phyloP scores from a whole-genome alignment of 2,329 filamentous ascomycete species.

The Aureobasidium sp. region DNA sequence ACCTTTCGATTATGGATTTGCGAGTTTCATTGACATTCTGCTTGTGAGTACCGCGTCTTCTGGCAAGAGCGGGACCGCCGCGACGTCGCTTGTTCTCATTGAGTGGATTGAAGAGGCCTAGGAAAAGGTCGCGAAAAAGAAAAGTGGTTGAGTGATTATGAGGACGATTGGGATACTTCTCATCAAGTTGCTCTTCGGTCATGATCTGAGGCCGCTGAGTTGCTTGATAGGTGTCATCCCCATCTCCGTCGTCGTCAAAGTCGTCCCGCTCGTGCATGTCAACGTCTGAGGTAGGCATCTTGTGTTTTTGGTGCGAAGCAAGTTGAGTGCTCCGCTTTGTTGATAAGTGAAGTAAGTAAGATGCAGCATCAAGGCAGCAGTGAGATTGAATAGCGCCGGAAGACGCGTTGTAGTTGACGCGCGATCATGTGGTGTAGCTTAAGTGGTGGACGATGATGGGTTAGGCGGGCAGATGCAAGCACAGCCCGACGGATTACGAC shows the following conservation, averaged over 20 bases:
- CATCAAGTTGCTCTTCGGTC: slow-evolving; percentile 40
- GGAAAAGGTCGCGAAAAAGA: slow-evolving; percentile 71
- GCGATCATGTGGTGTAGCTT: background rate
- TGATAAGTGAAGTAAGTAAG: background rate
- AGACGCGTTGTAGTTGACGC: background rate
- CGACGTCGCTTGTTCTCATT: slow-evolving; percentile 69
- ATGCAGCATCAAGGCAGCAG: slow-evolving; percentile 1
- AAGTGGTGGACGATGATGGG: background rate
- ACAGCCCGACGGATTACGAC: background rate
- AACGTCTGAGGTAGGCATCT: slow-evolving; percentile 23
- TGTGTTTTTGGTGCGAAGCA: slow-evolving; percentile 11
- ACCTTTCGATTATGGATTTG: slow-evolving; percentile 72
- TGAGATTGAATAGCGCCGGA: background rate
- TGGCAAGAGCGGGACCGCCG: slow-evolving; percentile 44
- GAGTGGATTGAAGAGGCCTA: slow-evolving; percentile 71
- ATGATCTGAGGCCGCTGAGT: slow-evolving; percentile 22
- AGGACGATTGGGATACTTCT: slow-evolving; percentile 70
- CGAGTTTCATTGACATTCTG: slow-evolving; percentile 69
- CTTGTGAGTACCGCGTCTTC: slow-evolving; percentile 50
- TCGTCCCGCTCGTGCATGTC: slow-evolving; percentile 36
- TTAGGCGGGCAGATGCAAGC: background rate
- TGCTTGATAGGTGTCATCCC: slow-evolving; percentile 39
- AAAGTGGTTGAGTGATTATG: slow-evolving; percentile 71
- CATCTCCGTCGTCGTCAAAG: slow-evolving; percentile 33
- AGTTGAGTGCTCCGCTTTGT: slow-evolving; percentile 1